These are phyloP conservation scores for Phalaenopsis equestris DNA, from an alignment of 106 monocot genomes.

Conservation along the genomic window DNA sequence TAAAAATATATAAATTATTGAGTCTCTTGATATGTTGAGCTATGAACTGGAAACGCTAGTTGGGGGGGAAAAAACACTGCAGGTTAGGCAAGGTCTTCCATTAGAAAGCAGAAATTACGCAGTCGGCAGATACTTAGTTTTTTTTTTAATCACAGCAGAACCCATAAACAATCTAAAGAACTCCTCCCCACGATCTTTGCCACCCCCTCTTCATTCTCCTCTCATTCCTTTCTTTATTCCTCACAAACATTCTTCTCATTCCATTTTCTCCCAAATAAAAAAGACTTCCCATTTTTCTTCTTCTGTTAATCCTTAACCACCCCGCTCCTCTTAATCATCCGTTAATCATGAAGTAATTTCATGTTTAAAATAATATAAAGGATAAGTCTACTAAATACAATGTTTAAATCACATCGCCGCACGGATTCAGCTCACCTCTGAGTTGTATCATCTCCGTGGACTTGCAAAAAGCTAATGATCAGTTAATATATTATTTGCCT, in stretches of 20 bases:
- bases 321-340: no score
- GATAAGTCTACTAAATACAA: background rate
- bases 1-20: no score
- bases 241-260: no score
- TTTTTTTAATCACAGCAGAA: background rate
- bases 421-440: background rate
- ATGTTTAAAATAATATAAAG: background rate
- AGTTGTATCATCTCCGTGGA: background rate
- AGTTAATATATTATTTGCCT: background rate
- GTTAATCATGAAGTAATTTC: background rate
- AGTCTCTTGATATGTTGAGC: no score
- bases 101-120: background rate
- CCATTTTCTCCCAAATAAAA: no score
- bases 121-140: background rate
- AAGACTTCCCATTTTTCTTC: no score
- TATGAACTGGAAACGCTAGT: no score
- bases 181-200: background rate
- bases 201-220: no score
- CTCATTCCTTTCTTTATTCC: no score
- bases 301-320: no score
- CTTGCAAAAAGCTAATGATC: background rate
- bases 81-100: no score
- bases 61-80: no score
- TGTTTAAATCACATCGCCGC: background rate
- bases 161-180: slow-evolving; percentile 1